Percentiles rank a stretch among this genome's conserved stretches.
Conservation (phyloP, 257 asterid genomes). For the Hygrophila difformis region DNA sequence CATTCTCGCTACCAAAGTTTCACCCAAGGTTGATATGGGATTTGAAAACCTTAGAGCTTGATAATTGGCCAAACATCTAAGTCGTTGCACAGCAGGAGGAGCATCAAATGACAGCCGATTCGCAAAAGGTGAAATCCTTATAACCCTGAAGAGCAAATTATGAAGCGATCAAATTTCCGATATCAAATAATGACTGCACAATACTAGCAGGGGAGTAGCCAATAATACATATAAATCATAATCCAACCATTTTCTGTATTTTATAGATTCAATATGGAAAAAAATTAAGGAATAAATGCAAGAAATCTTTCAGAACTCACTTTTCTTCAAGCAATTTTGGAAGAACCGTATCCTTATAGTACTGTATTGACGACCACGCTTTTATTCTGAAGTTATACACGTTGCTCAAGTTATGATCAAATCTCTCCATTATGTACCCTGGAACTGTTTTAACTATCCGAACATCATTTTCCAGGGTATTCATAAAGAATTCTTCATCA, state of each 20-base stretch:
- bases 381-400: slow-evolving; percentile 91
- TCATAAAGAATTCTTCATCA: slow-evolving; percentile 79
- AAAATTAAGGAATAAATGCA: background rate
- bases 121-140: slow-evolving; percentile 95
- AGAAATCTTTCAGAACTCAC: slow-evolving; percentile 40
- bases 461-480: slow-evolving; percentile 73
- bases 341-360: slow-evolving; percentile 72
- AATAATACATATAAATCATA: too few species aligned
- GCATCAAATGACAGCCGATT: slow-evolving; percentile 89
- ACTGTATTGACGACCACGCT: slow-evolving; percentile 87
- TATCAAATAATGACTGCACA: too few species aligned
- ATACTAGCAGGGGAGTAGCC: too few species aligned
- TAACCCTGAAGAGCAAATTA: slow-evolving; percentile 41
- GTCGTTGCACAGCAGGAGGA: slow-evolving; percentile 85
- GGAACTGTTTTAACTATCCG: slow-evolving; percentile 69
- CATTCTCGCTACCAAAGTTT: slow-evolving; percentile 81
- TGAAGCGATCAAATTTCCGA: background rate
- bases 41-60: slow-evolving; percentile 77
- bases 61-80: slow-evolving; percentile 93
- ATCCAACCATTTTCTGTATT: background rate
- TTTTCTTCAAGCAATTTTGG: slow-evolving; percentile 94
- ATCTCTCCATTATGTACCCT: slow-evolving; percentile 79
- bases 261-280: background rate
- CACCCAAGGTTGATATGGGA: slow-evolving; percentile 65
- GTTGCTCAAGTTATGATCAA: slow-evolving; percentile 80